A percentile compares a stretch with the other conserved stretches of the same genome.
Evolutionary conservation across 805 yeast genomes (phyloP).

Genomic region (Grigorovia jiainica): DNA sequence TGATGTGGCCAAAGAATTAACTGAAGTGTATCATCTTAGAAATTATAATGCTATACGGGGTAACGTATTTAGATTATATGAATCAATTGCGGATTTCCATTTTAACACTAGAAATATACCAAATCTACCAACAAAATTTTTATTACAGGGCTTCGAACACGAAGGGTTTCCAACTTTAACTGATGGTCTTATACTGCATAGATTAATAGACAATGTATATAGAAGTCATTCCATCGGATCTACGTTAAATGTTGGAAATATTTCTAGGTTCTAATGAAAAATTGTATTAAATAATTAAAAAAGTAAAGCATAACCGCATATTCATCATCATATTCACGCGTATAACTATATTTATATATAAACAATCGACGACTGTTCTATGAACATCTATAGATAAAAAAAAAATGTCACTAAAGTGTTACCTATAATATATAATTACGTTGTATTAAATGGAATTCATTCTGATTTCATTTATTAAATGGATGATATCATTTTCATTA

Average conservation of each 20-base stretch:
- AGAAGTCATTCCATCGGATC: constrained; percentile 18
- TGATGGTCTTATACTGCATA: constrained; percentile 19
- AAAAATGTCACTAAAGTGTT: constrained; percentile 3
- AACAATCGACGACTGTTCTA: too few relatives aligned
- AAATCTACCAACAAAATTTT: constrained; percentile 15
- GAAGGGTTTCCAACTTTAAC: constrained; percentile 26
- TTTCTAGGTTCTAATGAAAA: constrained; percentile 2
- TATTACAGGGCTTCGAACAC: constrained; percentile 21
- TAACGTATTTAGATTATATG: constrained; percentile 24
- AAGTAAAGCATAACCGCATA: too few relatives aligned
- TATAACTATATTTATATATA: too few relatives aligned
- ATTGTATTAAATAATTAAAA: background rate
- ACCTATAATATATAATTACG: background rate
- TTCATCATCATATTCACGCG: too few relatives aligned
- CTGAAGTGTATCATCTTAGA: constrained; percentile 26
- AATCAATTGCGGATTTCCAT: constrained; percentile 26
- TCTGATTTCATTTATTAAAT: constrained; percentile 21
- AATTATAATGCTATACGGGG: constrained; percentile 26
- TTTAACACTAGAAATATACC: constrained; percentile 18
- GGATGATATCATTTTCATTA: constrained; percentile 23
- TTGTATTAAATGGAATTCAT: constrained; percentile 19
- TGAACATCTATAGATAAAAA: too few relatives aligned
- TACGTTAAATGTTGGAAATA: constrained; percentile 13
- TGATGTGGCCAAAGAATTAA: constrained; percentile 21
- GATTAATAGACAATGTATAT: constrained; percentile 20